Conservation (phyloP, 2,329 filamentous ascomycete genomes). For the Fusarium sublunatum region DNA sequence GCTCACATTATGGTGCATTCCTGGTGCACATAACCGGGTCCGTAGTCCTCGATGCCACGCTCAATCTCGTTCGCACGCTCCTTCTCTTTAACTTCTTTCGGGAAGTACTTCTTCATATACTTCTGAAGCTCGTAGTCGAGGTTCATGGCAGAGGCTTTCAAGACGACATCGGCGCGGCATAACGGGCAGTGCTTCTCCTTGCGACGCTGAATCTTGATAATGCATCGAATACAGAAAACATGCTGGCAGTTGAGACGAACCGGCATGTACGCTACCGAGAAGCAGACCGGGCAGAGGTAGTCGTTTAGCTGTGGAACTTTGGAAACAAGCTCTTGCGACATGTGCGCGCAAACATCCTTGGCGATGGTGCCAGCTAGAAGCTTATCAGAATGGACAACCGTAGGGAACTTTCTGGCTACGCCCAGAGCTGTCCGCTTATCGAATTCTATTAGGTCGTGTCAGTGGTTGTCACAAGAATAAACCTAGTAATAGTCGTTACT, state of each 20-base stretch:
- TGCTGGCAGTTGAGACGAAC: slow-evolving; percentile 81
- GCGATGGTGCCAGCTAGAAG: slow-evolving; percentile 76
- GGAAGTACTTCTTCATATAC: slow-evolving; percentile 81
- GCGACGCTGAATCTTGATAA: slow-evolving; percentile 81
- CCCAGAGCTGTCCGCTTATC: slow-evolving; percentile 85
- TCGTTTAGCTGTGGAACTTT: slow-evolving; percentile 86
- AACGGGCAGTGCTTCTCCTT: slow-evolving; percentile 77
- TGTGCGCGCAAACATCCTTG: slow-evolving; percentile 78
- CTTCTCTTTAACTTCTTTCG: slow-evolving; percentile 74
- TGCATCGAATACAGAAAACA: slow-evolving; percentile 85
- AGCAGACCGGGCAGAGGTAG: slow-evolving; percentile 84
- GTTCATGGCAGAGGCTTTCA: slow-evolving; percentile 75
- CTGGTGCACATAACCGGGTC: slow-evolving; percentile 69
- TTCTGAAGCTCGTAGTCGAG: slow-evolving; percentile 75
- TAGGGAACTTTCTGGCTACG: slow-evolving; percentile 71
- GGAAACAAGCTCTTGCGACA: slow-evolving; percentile 77
- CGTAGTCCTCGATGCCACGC: slow-evolving; percentile 78
- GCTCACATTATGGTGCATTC: slow-evolving; percentile 70
- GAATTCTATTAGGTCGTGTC: slow-evolving; percentile 71
- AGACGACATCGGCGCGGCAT: slow-evolving; percentile 77
- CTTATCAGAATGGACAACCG: slow-evolving; percentile 66
- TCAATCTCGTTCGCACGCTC: slow-evolving; percentile 78
- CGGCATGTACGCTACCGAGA: slow-evolving; percentile 81
- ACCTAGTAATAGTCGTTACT: slow-evolving; percentile 40
- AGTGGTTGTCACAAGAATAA: slow-evolving; percentile 7